These are phyloP conservation scores for Dactylis glomerata DNA, from an alignment of 176 grass and related monocot genomes.

Conservation along the genomic window DNA sequence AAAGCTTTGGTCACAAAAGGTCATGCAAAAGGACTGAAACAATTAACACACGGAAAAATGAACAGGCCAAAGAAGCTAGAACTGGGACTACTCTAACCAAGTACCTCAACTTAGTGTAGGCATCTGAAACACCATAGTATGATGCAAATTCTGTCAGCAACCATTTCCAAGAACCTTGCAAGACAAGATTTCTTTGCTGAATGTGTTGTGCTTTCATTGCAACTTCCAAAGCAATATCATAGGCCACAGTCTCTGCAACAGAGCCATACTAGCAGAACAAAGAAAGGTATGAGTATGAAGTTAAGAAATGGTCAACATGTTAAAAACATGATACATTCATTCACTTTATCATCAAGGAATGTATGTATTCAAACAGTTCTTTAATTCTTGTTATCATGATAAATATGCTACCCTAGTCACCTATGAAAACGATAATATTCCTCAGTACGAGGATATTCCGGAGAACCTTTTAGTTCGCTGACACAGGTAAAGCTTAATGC, in stretches of 20 bases:
- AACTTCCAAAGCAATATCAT: constrained; percentile 95
- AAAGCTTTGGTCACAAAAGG: not conserved
- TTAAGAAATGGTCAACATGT: not conserved
- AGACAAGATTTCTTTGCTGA: constrained; percentile 71
- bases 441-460: constrained; percentile 2
- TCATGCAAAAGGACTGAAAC: not conserved
- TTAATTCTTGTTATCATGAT: not conserved
- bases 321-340: not conserved
- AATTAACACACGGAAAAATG: not conserved
- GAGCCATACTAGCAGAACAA: constrained; percentile 75
- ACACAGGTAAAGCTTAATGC: not conserved
- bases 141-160: constrained; percentile 87
- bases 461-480: constrained; percentile 12
- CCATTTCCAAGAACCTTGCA: constrained; percentile 97
- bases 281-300: constrained; percentile 36
- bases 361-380: not conserved
- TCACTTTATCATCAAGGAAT: not conserved
- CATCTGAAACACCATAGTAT: constrained; percentile 97
- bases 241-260: constrained; percentile 97
- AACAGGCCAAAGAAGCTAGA: not conserved
- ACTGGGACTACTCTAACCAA: not conserved
- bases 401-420: not conserved
- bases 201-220: constrained; percentile 92
- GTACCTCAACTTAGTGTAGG: constrained; percentile 92
- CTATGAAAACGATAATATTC: constrained; percentile 11